phyloP scores from a whole-genome alignment of 1,284 basidiomycete genomes.

The Trichosporon ovoides region DNA sequence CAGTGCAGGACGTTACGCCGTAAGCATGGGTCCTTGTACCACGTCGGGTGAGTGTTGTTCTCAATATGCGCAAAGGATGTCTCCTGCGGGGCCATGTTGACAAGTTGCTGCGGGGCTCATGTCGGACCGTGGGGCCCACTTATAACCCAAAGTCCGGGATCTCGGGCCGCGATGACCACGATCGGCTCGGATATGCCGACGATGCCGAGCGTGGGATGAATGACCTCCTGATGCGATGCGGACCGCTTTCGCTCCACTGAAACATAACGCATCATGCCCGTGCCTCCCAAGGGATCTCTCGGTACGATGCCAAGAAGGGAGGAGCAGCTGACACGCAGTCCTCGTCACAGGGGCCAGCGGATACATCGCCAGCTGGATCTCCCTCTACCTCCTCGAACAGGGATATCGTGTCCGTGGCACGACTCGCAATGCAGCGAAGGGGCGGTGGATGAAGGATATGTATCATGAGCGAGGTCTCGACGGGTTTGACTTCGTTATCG shows the following conservation, averaged over 20 bases:
- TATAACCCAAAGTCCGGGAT: not conserved
- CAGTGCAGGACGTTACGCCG: conserved; percentile 18
- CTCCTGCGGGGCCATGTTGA: not conserved
- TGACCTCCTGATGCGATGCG: no score
- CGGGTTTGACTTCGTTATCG: conserved; percentile 53
- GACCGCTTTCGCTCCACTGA: not conserved
- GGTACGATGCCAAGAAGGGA: not conserved
- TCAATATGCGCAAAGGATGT: conserved; percentile 9
- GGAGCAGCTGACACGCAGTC: conserved; percentile 20
- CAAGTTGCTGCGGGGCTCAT: not conserved
- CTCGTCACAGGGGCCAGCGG: conserved; percentile 42
- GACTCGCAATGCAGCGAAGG: conserved; percentile 48
- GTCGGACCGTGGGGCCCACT: not conserved
- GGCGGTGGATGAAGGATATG: conserved; percentile 45
- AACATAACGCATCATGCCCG: conserved; percentile 13
- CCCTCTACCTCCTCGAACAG: conserved; percentile 33
- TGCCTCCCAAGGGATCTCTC: conserved; percentile 15
- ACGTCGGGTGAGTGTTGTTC: conserved; percentile 17
- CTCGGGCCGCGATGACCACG: not conserved
- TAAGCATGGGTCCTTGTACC: conserved; percentile 19
- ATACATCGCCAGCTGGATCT: conserved; percentile 40
- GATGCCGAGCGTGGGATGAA: no score
- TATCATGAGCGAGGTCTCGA: conserved; percentile 32
- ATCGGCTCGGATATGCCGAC: conserved; percentile 8
- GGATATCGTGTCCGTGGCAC: conserved; percentile 49